These are phyloP conservation scores for Aspergillus sclerotioniger DNA, from an alignment of 495 filamentous ascomycete species.

Conservation along the genomic window DNA sequence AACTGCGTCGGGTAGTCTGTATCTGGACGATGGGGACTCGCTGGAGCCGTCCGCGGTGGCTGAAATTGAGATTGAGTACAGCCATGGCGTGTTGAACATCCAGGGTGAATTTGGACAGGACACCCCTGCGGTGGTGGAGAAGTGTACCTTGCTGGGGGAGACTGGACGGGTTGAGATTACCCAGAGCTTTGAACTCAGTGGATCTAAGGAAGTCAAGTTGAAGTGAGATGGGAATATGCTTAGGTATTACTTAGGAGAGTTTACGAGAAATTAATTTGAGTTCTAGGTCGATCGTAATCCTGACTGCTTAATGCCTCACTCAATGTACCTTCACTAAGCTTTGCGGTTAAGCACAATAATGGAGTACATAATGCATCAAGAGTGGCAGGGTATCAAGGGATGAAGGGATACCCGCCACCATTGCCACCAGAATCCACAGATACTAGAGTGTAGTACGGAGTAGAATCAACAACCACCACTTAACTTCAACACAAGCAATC, in stretches of 20 bases:
- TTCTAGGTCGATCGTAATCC: neutral
- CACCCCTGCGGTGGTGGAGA: slow-evolving; percentile 48
- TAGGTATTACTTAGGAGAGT: neutral
- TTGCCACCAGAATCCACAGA: neutral
- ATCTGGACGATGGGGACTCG: slow-evolving; percentile 62
- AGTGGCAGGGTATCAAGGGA: neutral
- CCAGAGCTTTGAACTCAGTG: slow-evolving; percentile 25
- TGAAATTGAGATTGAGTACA: slow-evolving; percentile 54
- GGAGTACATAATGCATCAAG: neutral
- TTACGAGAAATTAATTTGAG: neutral
- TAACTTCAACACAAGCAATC: neutral
- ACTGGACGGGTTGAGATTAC: slow-evolving; percentile 15
- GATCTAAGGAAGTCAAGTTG: slow-evolving; percentile 23
- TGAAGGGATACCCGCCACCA: neutral
- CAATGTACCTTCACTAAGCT: too few relatives aligned
- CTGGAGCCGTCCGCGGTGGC: slow-evolving; percentile 48
- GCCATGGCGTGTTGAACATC: slow-evolving; percentile 45
- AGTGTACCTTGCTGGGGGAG: slow-evolving; percentile 55
- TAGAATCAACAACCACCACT: neutral
- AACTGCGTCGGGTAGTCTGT: slow-evolving; percentile 51
- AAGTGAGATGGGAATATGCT: neutral
- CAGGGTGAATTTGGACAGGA: slow-evolving; percentile 54
- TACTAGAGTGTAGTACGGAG: too few relatives aligned
- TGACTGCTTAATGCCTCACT: too few relatives aligned
- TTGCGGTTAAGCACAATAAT: too few relatives aligned